Percentiles rank a stretch among this genome's conserved stretches.
These are phyloP conservation scores for Gilbertella persicaria DNA, from an alignment of 371 early-diverging fungal genomes.

Conservation along the genomic window DNA sequence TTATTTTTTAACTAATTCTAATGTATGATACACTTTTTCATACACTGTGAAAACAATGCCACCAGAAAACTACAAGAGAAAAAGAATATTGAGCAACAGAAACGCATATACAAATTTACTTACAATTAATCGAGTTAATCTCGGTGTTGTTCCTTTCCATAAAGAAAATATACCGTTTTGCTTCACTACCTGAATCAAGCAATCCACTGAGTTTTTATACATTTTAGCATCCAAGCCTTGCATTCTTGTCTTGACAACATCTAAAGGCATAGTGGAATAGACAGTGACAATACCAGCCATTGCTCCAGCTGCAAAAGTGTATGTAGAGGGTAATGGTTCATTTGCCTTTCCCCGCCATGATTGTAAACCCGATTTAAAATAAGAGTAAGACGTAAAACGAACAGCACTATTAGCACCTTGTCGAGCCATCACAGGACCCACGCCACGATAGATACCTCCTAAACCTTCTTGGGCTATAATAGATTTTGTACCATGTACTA, in stretches of 20 bases:
- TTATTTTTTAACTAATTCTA: slow-evolving; percentile 20
- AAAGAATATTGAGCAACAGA: not conserved
- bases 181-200: slow-evolving; percentile 68
- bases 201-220: slow-evolving; percentile 76
- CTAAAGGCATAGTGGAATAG: slow-evolving; percentile 93
- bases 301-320: slow-evolving; percentile 76
- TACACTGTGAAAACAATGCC: slow-evolving; percentile 93
- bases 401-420: slow-evolving; percentile 95
- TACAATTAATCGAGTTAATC: slow-evolving; percentile 84
- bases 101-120: slow-evolving; percentile 25
- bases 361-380: slow-evolving; percentile 67
- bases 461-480: slow-evolving; percentile 80
- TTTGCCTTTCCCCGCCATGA: slow-evolving; percentile 38
- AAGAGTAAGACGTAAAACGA: slow-evolving; percentile 82
- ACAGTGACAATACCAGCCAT: slow-evolving; percentile 90
- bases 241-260: slow-evolving; percentile 94
- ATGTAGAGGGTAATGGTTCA: slow-evolving; percentile 61
- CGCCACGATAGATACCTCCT: slow-evolving; percentile 87
- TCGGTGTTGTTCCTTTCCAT: slow-evolving; percentile 94
- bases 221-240: slow-evolving; percentile 76
- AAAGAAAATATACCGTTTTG: slow-evolving; percentile 80
- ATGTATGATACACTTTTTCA: slow-evolving; percentile 67
- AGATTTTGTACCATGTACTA: slow-evolving; percentile 68
- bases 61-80: slow-evolving; percentile 74
- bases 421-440: slow-evolving; percentile 87